Base-by-base conservation (phyloP, 2,329 filamentous ascomycete species). In the Cadophora luteo-olivacea region DNA sequence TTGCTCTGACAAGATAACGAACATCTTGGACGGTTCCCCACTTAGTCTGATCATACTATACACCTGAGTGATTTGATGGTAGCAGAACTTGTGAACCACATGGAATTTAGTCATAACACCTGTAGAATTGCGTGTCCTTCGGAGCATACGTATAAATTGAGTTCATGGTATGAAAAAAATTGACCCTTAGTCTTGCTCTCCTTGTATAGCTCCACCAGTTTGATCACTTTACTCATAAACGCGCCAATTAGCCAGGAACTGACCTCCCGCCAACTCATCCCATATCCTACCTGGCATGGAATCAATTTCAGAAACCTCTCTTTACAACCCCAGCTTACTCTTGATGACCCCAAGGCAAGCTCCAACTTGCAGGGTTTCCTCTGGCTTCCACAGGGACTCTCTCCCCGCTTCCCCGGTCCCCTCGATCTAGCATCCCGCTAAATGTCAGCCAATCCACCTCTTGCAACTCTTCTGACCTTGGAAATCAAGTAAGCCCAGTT, bases 391-490 rank as follows among this genome's bases (percentile, higher is more conserved):
- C 19, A 22, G 45, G 45, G 22, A 49, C 7, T 22, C 45, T 22
- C 51, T 54, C 24, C 51, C 51, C 51, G 51, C 51, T 54, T 54
- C 51, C 51, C 51, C 51, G 51, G 4, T 25, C 51, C 51, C 51
- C 24, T 54, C 51, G 51, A 19, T 29, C 25, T 54, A 54, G 49
- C 51, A 29, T 12, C 51, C 24, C 25, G 51, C 51, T 32, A 54
- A 54, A 54, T 25, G 25, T 32, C 25, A 54, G 51, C 51, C 51
- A 54, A 12, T 19, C 25, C 24, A 19, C 51, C 25, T 29, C 14
- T 32, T n/a, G 12, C 45, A 22, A 19, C 41, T 19, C 7, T 5
- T 14, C 41, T 19, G 14, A n/a, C 45, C 45, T 22, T 8, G 45
- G 19, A n/a, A 49, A 6, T 49, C 5, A 49, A 11, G 7, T 4